Evolutionary conservation across 257 asterid species (phyloP).

Genomic region (Solanum commersonii): DNA sequence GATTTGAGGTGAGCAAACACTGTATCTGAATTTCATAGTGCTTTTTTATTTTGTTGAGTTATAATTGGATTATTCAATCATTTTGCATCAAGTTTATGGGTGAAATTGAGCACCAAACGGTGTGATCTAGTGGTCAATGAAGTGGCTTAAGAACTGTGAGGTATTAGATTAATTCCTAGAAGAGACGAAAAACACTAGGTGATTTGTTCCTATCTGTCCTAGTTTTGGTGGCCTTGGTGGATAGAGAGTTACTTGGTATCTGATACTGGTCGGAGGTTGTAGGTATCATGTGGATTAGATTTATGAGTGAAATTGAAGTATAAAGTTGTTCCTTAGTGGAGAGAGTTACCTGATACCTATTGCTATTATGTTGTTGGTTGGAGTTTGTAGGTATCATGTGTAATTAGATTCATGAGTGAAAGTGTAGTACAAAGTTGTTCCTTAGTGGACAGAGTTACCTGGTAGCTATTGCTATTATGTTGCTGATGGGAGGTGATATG

Average conservation of each 20-base stretch:
- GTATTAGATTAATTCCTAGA: neutral
- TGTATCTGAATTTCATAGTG: neutral
- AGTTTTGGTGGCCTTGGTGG: neutral
- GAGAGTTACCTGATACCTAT: neutral
- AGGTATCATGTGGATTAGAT: neutral
- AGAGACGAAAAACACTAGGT: neutral
- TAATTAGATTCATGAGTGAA: neutral
- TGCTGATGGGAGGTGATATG: neutral
- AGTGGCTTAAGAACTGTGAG: neutral
- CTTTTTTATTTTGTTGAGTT: neutral
- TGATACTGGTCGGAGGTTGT: neutral
- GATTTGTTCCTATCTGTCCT: neutral
- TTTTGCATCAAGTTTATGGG: neutral
- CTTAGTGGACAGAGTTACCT: neutral
- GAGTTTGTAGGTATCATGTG: neutral
- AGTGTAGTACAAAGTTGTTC: neutral
- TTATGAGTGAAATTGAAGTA: neutral
- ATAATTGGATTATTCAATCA: neutral
- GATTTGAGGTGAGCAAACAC: constrained; percentile 62
- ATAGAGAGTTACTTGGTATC: neutral
- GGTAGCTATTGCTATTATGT: neutral
- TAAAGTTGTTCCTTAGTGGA: neutral
- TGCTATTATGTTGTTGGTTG: neutral
- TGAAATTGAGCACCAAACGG: neutral
- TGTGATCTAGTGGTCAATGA: neutral